phyloP scores from a whole-genome alignment of 495 filamentous ascomycete genomes.

The Aspergillus wentii region DNA sequence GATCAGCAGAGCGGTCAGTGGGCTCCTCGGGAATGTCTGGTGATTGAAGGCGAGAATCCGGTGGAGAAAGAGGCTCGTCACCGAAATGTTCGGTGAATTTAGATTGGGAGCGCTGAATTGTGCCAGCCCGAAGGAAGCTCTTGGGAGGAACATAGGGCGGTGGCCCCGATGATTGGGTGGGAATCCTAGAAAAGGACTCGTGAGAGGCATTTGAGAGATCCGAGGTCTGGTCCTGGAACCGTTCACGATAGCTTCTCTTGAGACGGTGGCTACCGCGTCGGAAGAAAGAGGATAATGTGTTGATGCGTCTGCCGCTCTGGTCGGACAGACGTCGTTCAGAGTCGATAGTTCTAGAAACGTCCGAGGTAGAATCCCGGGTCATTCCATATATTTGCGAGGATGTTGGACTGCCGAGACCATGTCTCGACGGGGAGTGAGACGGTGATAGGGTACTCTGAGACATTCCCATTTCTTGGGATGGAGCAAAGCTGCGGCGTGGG shows the following conservation, averaged over 20 bases:
- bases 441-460: conserved; percentile 54
- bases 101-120: conserved; percentile 73
- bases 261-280: conserved; percentile 55
- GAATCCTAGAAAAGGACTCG: conserved; percentile 62
- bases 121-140: conserved; percentile 43
- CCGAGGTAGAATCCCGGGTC: conserved; percentile 37
- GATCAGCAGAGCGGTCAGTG: no score
- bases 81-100: conserved; percentile 93
- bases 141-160: conserved; percentile 36
- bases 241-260: conserved; percentile 55
- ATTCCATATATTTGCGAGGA: conserved; percentile 52
- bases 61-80: conserved; percentile 74
- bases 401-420: conserved; percentile 44
- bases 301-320: conserved; percentile 34
- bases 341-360: conserved; percentile 36
- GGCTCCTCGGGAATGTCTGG: conserved; percentile 37
- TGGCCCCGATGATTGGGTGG: conserved; percentile 32
- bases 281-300: conserved; percentile 67
- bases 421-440: conserved; percentile 50
- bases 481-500: conserved; percentile 31
- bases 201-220: conserved; percentile 81
- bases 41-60: conserved; percentile 75
- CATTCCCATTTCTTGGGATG: conserved; percentile 40
- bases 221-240: conserved; percentile 43
- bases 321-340: conserved; percentile 45